Evolutionary conservation across 108 stramenopile genomes (phyloP), one percentile per base, ranked within the genome.

Genomic region (Parietichytrium sp.): DNA sequence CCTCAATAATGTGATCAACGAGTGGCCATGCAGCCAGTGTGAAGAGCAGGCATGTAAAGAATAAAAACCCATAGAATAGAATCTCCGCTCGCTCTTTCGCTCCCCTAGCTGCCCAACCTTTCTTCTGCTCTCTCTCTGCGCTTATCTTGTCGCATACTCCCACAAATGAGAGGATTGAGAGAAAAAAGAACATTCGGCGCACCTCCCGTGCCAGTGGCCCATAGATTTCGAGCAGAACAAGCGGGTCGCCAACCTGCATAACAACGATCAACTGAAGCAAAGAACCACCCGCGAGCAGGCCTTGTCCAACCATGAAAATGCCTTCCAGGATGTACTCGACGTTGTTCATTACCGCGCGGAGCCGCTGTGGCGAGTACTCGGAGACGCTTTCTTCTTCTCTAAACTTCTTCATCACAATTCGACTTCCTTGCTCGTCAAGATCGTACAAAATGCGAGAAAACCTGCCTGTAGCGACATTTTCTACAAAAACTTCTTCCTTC

Each of bases 171-270:
- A 72, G 45, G 13, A 72, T 42, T 7, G 20, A 23, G 38, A 72
- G 42, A 72, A 72, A 72, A 42, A 72, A 72, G 61, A 72, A 72
- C 61, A 72, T 72, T 6, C 61, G 61, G 20, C 61, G 61, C 38
- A 72, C 61, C 42, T 72, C 61, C 7, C 38, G 20, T 8, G 38
- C 33, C 61, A 72, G 42, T 25, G 61, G 61, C 1, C 61, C 61
- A 27, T 72, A 72, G 15, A 72, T 27, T n/a, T 42, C 45, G 20
- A 72, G 33, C 10, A 72, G 61, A 16, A 42, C 45, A 33, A 45
- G 38, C 10, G 61, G 23, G 8, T 72, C 61, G 20, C 33, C 2
- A 8, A 72, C n/a, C 61, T 72, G 61, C 20, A 25, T 10, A 6
- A 72, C 42, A 45, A 72, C 61, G 45, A 72, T 72, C 29, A 72